Percentiles rank a stretch among this genome's conserved stretches.
Conservation (phyloP, 495 filamentous ascomycete species). For the Bacidia gigantensis region DNA sequence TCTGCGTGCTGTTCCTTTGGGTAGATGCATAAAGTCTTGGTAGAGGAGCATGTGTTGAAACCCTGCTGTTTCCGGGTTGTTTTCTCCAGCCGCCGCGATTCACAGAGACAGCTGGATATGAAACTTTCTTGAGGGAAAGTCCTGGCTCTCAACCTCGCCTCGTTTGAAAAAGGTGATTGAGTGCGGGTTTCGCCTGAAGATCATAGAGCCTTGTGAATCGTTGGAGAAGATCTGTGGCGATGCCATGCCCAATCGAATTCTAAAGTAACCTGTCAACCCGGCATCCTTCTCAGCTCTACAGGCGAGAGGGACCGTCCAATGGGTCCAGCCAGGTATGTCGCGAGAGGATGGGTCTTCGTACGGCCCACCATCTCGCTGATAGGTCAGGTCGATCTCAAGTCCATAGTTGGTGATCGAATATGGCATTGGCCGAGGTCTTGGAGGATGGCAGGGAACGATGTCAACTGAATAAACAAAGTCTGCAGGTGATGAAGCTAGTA, state of each 20-base stretch:
- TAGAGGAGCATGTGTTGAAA: no score
- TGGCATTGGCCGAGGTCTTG: background rate
- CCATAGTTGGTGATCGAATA: background rate
- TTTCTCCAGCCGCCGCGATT: no score
- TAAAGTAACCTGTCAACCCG: background rate
- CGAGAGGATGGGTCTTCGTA: background rate
- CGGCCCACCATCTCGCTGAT: background rate
- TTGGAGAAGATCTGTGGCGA: background rate
- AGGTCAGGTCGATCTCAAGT: background rate
- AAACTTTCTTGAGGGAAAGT: background rate
- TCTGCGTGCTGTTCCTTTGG: no score
- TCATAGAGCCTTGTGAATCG: background rate
- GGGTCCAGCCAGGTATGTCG: background rate
- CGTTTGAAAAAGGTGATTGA: background rate
- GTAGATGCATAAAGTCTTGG: no score
- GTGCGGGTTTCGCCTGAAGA: slow-evolving; percentile 1
- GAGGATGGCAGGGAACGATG: background rate
- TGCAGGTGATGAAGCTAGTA: background rate
- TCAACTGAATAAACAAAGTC: background rate
- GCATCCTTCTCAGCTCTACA: background rate
- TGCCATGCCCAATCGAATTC: background rate
- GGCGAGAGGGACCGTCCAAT: background rate
- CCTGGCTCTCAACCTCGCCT: background rate
- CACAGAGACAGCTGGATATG: background rate
- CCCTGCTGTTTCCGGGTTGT: no score